phyloP scores from a whole-genome alignment of 257 asterid genomes.

The Solanum infundibuliforme region DNA sequence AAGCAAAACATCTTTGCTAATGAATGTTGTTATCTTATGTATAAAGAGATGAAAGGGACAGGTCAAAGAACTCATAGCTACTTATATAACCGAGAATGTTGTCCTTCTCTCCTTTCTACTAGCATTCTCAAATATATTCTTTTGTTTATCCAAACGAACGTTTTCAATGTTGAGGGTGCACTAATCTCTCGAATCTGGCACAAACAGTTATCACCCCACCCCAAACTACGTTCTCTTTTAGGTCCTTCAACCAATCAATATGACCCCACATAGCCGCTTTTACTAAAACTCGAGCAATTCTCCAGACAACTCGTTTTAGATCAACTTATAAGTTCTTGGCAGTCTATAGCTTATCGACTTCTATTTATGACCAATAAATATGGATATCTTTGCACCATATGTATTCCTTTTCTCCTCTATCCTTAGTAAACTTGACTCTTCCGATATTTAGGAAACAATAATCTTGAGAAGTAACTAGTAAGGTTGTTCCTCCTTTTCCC shows the following conservation, averaged over 20 bases:
- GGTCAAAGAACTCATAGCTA: background rate
- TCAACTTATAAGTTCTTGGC: background rate
- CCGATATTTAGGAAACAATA: background rate
- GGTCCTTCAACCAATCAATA: background rate
- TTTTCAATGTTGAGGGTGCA: background rate
- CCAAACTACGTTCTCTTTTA: background rate
- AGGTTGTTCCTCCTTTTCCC: background rate
- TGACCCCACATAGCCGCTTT: background rate
- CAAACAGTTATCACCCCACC: background rate
- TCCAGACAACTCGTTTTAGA: background rate
- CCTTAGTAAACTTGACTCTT: background rate
- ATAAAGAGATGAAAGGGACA: background rate
- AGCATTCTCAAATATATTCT: background rate
- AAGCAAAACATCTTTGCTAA: background rate
- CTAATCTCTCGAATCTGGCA: background rate
- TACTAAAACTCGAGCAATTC: background rate
- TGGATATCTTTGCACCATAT: background rate
- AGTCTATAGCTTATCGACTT: background rate
- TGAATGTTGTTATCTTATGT: background rate
- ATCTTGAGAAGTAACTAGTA: background rate
- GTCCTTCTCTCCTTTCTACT: background rate
- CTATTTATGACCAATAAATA: background rate
- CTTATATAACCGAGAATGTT: background rate
- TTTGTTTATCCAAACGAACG: background rate
- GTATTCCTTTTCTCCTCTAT: background rate